phyloP scores from a whole-genome alignment of 805 yeast genomes.

The Metschnikowia kofuensis region DNA sequence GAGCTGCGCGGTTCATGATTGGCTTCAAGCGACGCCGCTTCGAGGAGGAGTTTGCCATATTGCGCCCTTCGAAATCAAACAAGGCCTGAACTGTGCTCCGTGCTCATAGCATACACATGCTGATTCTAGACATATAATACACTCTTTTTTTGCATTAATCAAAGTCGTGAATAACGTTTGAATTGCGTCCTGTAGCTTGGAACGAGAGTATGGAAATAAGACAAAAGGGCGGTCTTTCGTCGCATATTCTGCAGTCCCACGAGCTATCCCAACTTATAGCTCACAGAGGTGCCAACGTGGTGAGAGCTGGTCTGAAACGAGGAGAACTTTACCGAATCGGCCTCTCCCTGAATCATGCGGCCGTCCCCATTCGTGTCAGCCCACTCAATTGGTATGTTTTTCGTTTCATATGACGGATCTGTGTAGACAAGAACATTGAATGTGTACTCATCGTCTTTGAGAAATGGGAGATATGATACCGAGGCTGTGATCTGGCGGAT shows the following conservation, averaged over 20 bases:
- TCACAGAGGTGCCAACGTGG: conserved; percentile 69
- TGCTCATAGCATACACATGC: neutral
- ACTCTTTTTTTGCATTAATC: no score
- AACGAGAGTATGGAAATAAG: no score
- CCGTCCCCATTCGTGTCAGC: conserved; percentile 63
- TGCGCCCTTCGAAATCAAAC: conserved; percentile 12
- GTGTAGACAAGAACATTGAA: conserved; percentile 85
- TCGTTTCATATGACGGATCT: conserved; percentile 47
- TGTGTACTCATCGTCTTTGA: conserved; percentile 57
- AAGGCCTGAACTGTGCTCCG: neutral
- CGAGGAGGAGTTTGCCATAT: conserved; percentile 31
- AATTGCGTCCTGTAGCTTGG: no score
- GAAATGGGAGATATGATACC: conserved; percentile 77
- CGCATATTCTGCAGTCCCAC: neutral
- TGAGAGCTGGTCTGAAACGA: conserved; percentile 67
- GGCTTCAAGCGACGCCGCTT: conserved; percentile 48
- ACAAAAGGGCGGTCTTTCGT: neutral
- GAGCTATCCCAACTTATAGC: conserved; percentile 39
- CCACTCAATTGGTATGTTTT: conserved; percentile 80
- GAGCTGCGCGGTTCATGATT: conserved; percentile 51
- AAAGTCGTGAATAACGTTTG: no score
- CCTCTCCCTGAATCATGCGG: conserved; percentile 48
- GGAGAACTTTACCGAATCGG: conserved; percentile 68
- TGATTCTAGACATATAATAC: neutral
- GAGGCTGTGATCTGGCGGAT: conserved; percentile 88